Percentiles rank a stretch among this genome's conserved stretches.
These are phyloP conservation scores for Lithohypha guttulata DNA, from an alignment of 2,329 filamentous ascomycete genomes.

Conservation along the genomic window DNA sequence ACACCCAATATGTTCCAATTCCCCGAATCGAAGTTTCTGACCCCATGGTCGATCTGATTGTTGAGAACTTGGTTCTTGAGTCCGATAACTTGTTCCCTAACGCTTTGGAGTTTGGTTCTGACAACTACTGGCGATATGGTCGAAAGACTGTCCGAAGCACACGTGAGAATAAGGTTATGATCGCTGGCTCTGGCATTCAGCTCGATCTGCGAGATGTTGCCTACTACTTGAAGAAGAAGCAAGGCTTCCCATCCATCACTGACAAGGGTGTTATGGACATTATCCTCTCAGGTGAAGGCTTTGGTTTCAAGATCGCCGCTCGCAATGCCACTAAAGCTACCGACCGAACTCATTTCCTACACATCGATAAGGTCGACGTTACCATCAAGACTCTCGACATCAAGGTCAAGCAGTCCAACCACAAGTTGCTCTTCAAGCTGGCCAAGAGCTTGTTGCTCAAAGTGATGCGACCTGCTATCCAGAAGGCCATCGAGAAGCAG, in stretches of 20 bases:
- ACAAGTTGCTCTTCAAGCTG: conserved; percentile 78
- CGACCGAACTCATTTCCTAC: conserved; percentile 79
- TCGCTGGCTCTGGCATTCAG: conserved; percentile 81
- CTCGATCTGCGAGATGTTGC: conserved; percentile 81
- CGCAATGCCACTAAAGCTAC: conserved; percentile 64
- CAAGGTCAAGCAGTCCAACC: conserved; percentile 87
- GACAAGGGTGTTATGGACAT: conserved; percentile 86
- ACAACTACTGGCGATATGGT: conserved; percentile 92
- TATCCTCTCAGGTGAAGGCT: conserved; percentile 72
- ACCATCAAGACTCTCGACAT: conserved; percentile 72
- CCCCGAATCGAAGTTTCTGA: conserved; percentile 91
- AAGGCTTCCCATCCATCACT: conserved; percentile 78
- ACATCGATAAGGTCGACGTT: conserved; percentile 79
- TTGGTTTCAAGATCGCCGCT: conserved; percentile 84
- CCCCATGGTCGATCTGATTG: conserved; percentile 68
- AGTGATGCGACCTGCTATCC: conserved; percentile 69
- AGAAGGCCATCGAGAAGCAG: conserved; percentile 80
- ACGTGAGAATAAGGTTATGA: conserved; percentile 71
- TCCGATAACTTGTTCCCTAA: conserved; percentile 96
- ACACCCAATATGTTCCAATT: conserved; percentile 78
- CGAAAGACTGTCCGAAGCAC: conserved; percentile 76
- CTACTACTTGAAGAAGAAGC: conserved; percentile 91
- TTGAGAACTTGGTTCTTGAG: conserved; percentile 92
- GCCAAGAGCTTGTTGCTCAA: conserved; percentile 82
- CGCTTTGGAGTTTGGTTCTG: conserved; percentile 71